A percentile compares a stretch with the other conserved stretches of the same genome.
These are phyloP conservation scores for Exophiala sp. DNA, from an alignment of 2,329 filamentous ascomycete genomes.

Conservation along the genomic window DNA sequence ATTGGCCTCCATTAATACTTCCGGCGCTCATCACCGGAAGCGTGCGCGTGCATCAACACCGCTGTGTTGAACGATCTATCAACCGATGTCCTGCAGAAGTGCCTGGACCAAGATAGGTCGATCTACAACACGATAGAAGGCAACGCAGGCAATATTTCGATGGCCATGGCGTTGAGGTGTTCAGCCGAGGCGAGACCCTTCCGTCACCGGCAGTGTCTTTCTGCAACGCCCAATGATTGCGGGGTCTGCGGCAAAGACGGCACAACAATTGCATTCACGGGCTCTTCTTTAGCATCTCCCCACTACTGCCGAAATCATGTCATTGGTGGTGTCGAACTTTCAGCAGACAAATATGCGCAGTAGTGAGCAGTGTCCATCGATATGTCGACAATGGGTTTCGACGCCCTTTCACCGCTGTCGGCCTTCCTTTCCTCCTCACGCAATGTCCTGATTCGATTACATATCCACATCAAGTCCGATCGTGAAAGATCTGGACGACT, in stretches of 20 bases:
- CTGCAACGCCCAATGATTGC: background rate
- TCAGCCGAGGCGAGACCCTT: background rate
- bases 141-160: too few species aligned
- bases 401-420: background rate
- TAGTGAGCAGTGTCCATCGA: too few species aligned
- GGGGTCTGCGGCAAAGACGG: constrained; percentile 1
- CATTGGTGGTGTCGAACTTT: background rate
- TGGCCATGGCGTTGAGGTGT: too few species aligned
- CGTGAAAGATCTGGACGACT: background rate
- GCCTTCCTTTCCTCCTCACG: background rate
- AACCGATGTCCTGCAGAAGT: too few species aligned
- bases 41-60: too few species aligned
- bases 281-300: background rate
- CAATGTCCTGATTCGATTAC: background rate
- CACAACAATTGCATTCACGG: background rate
- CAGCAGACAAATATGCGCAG: too few species aligned
- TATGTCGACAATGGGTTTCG: background rate
- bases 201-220: background rate
- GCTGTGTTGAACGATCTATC: too few species aligned
- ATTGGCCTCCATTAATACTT: too few species aligned
- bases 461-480: background rate
- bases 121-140: too few species aligned
- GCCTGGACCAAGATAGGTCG: too few species aligned
- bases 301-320: background rate
- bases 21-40: too few species aligned